A percentile compares a stretch with the other conserved stretches of the same genome.
phyloP scores from a whole-genome alignment of 2,329 filamentous ascomycete genomes.

The Talaromyces sp. region DNA sequence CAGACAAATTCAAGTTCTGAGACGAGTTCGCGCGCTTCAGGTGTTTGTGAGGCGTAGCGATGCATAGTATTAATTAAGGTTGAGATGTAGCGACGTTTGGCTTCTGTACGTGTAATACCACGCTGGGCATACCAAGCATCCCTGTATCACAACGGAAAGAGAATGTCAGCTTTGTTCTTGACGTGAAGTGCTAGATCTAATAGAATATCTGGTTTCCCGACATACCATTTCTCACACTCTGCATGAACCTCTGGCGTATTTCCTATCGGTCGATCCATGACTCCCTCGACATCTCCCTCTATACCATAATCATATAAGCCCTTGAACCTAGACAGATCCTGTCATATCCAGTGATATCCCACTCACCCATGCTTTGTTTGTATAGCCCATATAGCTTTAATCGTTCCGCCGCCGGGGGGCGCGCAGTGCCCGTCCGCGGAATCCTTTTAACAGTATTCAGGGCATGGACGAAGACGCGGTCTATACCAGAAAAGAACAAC shows the following conservation, averaged over 20 bases:
- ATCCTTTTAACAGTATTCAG: conserved; percentile 99
- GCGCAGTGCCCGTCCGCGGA: conserved; percentile 84
- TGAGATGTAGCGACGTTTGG: conserved; percentile 91
- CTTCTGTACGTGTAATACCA: conserved; percentile 82
- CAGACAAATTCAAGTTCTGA: conserved; percentile 97
- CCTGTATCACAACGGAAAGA: conserved; percentile 47
- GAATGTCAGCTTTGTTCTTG: neutral
- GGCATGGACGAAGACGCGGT: conserved; percentile 97
- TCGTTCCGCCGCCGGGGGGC: conserved; percentile 82
- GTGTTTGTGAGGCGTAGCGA: conserved; percentile 80
- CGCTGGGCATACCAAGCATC: conserved; percentile 93
- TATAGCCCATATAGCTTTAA: conserved; percentile 96
- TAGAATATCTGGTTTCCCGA: neutral
- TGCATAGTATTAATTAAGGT: conserved; percentile 97
- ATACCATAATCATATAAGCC: conserved; percentile 18
- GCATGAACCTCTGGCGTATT: conserved; percentile 54
- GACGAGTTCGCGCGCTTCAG: conserved; percentile 82
- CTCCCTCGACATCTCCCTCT: conserved; percentile 92
- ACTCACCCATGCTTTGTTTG: conserved; percentile 87
- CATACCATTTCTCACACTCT: conserved; percentile 68
- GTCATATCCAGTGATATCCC: neutral
- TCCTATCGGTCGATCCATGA: conserved; percentile 79
- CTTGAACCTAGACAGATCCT: too few species aligned
- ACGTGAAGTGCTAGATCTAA: too few species aligned
- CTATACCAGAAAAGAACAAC: conserved; percentile 53